Evolutionary conservation across 1,284 basidiomycete species (phyloP), one percentile per base, ranked within the genome.

Genomic region (Apiotrichum siamense): DNA sequence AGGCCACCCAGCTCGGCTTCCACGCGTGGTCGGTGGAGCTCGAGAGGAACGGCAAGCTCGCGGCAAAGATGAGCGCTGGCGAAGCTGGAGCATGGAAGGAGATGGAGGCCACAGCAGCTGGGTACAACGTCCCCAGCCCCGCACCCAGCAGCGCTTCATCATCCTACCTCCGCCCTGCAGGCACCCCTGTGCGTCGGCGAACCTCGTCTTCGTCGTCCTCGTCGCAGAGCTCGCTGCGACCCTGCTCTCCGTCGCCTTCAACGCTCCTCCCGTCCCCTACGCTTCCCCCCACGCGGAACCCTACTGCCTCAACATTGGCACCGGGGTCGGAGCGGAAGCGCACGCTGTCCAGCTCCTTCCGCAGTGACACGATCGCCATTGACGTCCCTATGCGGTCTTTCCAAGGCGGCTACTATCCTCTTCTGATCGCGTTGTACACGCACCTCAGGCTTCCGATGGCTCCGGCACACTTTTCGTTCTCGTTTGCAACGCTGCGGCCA

Each of bases 361-460:
- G 24, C 20, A 4, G 6, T 3, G 39, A 47, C 29, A 46, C 46
- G n/a, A 29, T 49, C 18, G 51, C 50, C 7, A 76, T 87, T 6
- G 84, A 87, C 62, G 85, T 86, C 0, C 86, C 86, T 1, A 87
- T 87, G 85, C 75, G 85, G 21, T 83, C 82, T 1, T 87, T 87
- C 65, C 85, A 87, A 76, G 83, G 83, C 74, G 83, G 85, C 0
- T 86, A 86, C 66, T 87, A 87, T 65, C 79, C 80, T 1, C 79
- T 80, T 38, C 76, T 87, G 12, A 82, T 86, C 20, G 74, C 78
- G 7, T 70, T 87, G 13, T 87, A 87, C 70, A 44, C 49, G 77
- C 33, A 81, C 83, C 51, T 70, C 66, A 26, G 81, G 82, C 50
- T 72, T 5, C 55, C 60, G 7, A 46, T 69, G 57, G 75, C 76